phyloP scores from a whole-genome alignment of 1,284 basidiomycete genomes.

The Mycena sp. region DNA sequence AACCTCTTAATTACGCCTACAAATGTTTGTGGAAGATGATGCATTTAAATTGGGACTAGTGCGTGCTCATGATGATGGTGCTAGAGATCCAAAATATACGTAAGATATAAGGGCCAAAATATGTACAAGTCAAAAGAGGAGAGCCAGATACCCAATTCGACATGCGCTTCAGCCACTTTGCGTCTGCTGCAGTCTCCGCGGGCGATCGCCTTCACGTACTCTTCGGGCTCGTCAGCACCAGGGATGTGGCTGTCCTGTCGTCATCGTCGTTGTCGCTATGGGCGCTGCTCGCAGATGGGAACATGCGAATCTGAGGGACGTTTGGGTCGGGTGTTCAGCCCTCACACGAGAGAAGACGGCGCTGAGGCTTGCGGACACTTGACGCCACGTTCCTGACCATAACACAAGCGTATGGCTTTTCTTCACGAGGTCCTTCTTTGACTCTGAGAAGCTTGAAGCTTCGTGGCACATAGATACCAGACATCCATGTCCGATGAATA shows the following conservation, averaged over 20 bases:
- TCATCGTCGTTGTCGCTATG: not conserved
- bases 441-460: constrained; percentile 1
- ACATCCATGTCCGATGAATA: not conserved
- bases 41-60: not conserved
- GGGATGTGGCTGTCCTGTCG: constrained; percentile 15
- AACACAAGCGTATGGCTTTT: not conserved
- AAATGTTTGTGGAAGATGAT: no score
- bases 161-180: no score
- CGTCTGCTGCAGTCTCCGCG: no score
- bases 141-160: no score
- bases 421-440: not conserved
- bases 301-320: not conserved
- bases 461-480: not conserved
- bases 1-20: no score
- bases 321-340: not conserved
- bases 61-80: constrained; percentile 15
- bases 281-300: not conserved
- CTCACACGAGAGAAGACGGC: constrained; percentile 7
- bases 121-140: not conserved
- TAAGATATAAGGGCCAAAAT: constrained; percentile 24
- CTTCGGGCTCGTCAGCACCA: constrained; percentile 12
- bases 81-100: not conserved
- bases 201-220: no score
- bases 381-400: no score
- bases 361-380: constrained; percentile 5